These are phyloP conservation scores for Saccharomyces jurei DNA, from an alignment of 805 yeast species.

Conservation along the genomic window DNA sequence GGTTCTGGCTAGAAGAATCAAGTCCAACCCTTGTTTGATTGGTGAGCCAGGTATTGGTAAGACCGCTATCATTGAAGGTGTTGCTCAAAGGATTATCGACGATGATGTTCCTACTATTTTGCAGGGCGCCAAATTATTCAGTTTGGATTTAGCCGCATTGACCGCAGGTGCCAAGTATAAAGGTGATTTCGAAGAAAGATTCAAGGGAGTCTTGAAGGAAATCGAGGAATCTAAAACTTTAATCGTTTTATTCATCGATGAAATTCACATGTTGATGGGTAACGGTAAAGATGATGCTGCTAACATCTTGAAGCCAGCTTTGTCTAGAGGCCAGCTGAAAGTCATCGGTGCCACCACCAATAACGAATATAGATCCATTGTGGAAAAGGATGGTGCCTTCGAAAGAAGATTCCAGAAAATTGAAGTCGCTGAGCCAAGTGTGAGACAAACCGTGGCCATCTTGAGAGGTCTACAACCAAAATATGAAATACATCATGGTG, in stretches of 20 bases:
- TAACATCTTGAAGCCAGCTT: constrained; percentile 89
- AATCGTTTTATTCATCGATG: constrained; percentile 90
- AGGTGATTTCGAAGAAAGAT: constrained; percentile 97
- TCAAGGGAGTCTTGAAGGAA: constrained; percentile 92
- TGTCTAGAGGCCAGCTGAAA: constrained; percentile 92
- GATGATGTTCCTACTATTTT: constrained; percentile 89
- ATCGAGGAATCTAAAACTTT: constrained; percentile 79
- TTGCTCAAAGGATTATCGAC: constrained; percentile 93
- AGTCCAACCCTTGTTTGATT: constrained; percentile 90
- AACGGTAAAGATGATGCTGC: constrained; percentile 98
- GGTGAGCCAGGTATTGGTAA: constrained; percentile 99
- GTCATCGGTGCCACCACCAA: constrained; percentile 98
- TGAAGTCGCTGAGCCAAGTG: constrained; percentile 90
- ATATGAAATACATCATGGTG: constrained; percentile 97
- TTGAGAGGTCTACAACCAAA: constrained; percentile 92
- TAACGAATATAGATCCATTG: constrained; percentile 84
- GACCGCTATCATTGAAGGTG: constrained; percentile 96
- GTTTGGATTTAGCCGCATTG: constrained; percentile 89
- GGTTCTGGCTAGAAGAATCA: constrained; percentile 92
- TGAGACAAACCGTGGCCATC: constrained; percentile 89
- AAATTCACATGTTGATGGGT: constrained; percentile 99
- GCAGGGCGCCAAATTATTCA: constrained; percentile 70
- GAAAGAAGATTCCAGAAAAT: constrained; percentile 97
- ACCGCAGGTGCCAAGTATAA: constrained; percentile 98
- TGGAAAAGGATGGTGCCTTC: constrained; percentile 96